These are phyloP conservation scores for Evansstolkia leycettana DNA, from an alignment of 495 filamentous ascomycete species.

Conservation along the genomic window DNA sequence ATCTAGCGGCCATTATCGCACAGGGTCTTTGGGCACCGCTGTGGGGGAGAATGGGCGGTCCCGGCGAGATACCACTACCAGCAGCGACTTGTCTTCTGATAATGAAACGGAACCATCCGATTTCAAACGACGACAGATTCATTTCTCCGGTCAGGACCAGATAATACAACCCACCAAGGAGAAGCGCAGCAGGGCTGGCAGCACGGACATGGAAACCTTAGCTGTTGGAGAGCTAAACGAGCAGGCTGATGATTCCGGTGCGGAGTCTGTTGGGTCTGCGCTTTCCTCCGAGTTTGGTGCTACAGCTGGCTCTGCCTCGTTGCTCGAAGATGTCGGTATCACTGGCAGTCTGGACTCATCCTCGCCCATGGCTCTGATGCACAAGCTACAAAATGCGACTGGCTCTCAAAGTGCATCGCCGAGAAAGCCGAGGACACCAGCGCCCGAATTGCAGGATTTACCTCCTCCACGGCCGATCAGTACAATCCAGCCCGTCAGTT, in stretches of 20 bases:
- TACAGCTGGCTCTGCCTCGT: constrained; percentile 48
- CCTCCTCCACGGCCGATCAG: constrained; percentile 89
- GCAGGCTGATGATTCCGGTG: constrained; percentile 48
- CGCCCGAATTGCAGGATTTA: constrained; percentile 58
- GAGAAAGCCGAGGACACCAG: constrained; percentile 45
- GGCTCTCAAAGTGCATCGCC: constrained; percentile 36
- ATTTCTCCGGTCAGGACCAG: constrained; percentile 37
- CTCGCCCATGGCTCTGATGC: constrained; percentile 32
- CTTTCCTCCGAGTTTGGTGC: constrained; percentile 59
- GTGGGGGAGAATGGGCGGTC: constrained; percentile 63
- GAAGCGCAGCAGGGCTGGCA: constrained; percentile 47
- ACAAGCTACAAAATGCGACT: constrained; percentile 26
- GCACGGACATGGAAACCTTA: constrained; percentile 27
- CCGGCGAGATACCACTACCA: constrained; percentile 76
- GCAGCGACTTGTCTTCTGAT: constrained; percentile 85
- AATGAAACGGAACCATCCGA: constrained; percentile 65
- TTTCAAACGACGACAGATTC: constrained; percentile 48
- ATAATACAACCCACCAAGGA: constrained; percentile 45
- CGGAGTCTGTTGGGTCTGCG: constrained; percentile 51
- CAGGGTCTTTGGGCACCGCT: constrained; percentile 66
- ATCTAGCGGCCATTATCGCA: constrained; percentile 37
- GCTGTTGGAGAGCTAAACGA: constrained; percentile 28
- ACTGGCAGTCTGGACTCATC: constrained; percentile 29
- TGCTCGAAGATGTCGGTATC: constrained; percentile 40
- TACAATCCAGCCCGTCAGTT: constrained; percentile 64